Conservation (phyloP, 2,329 filamentous ascomycete genomes). For the Monosporascus ibericus region DNA sequence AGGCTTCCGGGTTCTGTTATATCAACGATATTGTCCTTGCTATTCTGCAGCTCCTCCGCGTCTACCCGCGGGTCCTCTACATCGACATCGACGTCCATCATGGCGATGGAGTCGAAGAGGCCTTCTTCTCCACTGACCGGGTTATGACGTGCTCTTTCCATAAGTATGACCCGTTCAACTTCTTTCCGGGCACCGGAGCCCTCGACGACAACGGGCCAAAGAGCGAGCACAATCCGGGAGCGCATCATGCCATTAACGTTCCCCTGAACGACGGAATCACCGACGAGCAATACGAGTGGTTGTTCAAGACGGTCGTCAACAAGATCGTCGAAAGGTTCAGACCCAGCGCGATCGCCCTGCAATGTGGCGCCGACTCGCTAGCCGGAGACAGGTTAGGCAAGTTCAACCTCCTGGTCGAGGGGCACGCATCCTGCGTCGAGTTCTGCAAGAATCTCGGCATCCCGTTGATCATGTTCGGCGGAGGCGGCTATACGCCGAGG, state of each 20-base stretch:
- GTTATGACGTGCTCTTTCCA: slow-evolving; percentile 95
- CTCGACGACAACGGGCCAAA: slow-evolving; percentile 79
- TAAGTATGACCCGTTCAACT: slow-evolving; percentile 79
- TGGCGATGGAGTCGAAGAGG: slow-evolving; percentile 85
- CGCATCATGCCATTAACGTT: slow-evolving; percentile 86
- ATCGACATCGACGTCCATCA: slow-evolving; percentile 94
- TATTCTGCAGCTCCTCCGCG: slow-evolving; percentile 78
- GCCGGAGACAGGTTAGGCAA: slow-evolving; percentile 89
- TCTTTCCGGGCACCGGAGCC: slow-evolving; percentile 88
- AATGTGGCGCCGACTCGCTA: slow-evolving; percentile 92
- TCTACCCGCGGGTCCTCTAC: slow-evolving; percentile 81
- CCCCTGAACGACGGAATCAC: slow-evolving; percentile 87
- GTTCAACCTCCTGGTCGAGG: slow-evolving; percentile 95
- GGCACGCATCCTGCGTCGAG: slow-evolving; percentile 84
- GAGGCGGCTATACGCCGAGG: slow-evolving; percentile 91
- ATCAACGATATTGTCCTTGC: slow-evolving; percentile 97
- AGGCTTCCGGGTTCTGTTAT: slow-evolving; percentile 96
- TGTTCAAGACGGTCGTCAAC: slow-evolving; percentile 78
- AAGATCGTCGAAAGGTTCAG: slow-evolving; percentile 75
- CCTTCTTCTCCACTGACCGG: slow-evolving; percentile 82
- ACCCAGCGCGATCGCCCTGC: slow-evolving; percentile 86
- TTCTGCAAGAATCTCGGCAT: slow-evolving; percentile 78
- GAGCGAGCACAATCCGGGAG: slow-evolving; percentile 77
- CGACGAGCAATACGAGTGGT: slow-evolving; percentile 77
- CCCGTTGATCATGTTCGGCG: slow-evolving; percentile 85